These are phyloP conservation scores for Wallacemonas sp. DNA, from an alignment of 208 protist genomes.

Conservation along the genomic window DNA sequence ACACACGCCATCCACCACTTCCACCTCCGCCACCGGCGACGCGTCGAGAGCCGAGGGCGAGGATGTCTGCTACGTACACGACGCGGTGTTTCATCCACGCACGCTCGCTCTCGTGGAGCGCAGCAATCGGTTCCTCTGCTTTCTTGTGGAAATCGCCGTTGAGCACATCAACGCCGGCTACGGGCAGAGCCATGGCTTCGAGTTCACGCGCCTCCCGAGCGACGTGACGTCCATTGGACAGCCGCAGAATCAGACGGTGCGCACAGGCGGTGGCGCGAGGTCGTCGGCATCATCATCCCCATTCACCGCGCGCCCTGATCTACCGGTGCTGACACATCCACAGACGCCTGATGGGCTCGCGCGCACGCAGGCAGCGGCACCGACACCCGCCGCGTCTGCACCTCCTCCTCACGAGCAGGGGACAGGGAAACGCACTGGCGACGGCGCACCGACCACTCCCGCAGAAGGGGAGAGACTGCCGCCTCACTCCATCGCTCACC, in stretches of 20 bases:
- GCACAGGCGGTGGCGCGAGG: constrained; percentile 25
- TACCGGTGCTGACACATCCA: constrained; percentile 39
- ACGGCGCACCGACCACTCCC: not conserved
- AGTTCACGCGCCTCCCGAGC: constrained; percentile 61
- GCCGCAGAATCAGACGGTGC: constrained; percentile 85
- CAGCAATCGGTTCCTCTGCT: constrained; percentile 83
- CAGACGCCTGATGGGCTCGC: constrained; percentile 1
- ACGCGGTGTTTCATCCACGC: constrained; percentile 86
- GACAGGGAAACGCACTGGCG: not conserved
- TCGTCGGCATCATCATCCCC: too few species aligned
- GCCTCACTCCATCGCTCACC: constrained; percentile 66
- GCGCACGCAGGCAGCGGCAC: not conserved
- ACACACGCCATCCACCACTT: constrained; percentile 8
- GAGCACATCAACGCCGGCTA: constrained; percentile 91
- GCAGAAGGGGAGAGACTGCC: constrained; percentile 28
- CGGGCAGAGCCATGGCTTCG: constrained; percentile 70
- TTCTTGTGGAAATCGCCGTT: constrained; percentile 91
- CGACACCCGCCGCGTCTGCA: not conserved
- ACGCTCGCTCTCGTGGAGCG: constrained; percentile 70
- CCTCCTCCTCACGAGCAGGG: not conserved
- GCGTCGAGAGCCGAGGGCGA: not conserved
- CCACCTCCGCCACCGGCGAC: not conserved
- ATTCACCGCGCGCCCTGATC: constrained; percentile 40
- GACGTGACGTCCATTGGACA: constrained; percentile 55
- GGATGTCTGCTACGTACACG: constrained; percentile 65